These are phyloP conservation scores for Babesia ovis DNA, from an alignment of 169 alveolate species.

Conservation along the genomic window DNA sequence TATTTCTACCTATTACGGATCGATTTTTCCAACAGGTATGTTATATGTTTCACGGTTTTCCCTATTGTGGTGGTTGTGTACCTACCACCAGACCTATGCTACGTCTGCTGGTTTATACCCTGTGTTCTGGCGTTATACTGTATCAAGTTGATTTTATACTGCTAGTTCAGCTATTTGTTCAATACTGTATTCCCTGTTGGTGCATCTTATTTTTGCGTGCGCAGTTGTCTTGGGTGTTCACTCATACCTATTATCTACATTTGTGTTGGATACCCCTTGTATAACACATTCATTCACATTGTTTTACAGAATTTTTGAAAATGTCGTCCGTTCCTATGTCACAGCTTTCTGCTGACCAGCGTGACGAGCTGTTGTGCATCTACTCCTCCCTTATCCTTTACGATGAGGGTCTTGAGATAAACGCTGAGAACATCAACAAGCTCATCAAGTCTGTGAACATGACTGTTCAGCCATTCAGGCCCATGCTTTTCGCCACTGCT, in stretches of 20 bases:
- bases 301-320: conserved; percentile 5
- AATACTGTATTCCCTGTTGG: background rate
- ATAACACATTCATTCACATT: background rate
- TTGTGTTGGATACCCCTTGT: background rate
- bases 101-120: no score
- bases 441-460: conserved; percentile 88
- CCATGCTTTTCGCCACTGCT: conserved; percentile 91
- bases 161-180: background rate
- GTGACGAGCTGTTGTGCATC: conserved; percentile 92
- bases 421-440: conserved; percentile 87
- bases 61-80: conserved; percentile 11
- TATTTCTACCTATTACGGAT: background rate
- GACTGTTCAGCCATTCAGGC: conserved; percentile 91
- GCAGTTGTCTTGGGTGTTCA: background rate
- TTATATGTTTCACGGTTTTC: background rate
- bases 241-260: background rate
- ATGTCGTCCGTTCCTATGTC: conserved; percentile 77
- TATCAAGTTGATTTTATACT: background rate
- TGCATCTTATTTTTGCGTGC: background rate
- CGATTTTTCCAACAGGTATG: conserved; percentile 3
- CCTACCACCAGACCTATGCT: background rate
- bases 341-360: conserved; percentile 80
- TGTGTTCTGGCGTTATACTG: no score
- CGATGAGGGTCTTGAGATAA: conserved; percentile 90
- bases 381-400: conserved; percentile 91